These are phyloP conservation scores for Termitomyces sp. DNA, from an alignment of 768 basidiomycete species.

Conservation along the genomic window DNA sequence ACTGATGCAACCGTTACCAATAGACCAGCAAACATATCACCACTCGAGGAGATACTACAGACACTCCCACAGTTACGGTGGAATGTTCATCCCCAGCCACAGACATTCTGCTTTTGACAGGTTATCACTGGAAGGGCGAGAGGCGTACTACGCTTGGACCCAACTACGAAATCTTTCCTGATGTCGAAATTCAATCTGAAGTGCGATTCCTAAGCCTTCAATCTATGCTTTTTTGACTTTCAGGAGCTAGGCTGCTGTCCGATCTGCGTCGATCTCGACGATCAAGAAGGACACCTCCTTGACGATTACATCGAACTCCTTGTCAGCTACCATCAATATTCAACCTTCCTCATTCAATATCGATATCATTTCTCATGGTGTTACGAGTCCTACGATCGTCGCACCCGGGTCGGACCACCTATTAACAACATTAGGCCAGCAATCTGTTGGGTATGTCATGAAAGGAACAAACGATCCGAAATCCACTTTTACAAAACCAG, in stretches of 20 bases:
- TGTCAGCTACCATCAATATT: slow-evolving; percentile 27
- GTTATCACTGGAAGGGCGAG: slow-evolving; percentile 21
- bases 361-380: slow-evolving; percentile 24
- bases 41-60: slow-evolving; percentile 32
- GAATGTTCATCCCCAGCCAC: slow-evolving; percentile 29
- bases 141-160: slow-evolving; percentile 20
- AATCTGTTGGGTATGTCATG: slow-evolving; percentile 29
- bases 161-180: slow-evolving; percentile 29
- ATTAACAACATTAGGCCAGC: slow-evolving; percentile 29
- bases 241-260: slow-evolving; percentile 16
- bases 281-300: slow-evolving; percentile 22
- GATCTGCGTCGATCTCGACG: slow-evolving; percentile 1
- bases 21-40: slow-evolving; percentile 27
- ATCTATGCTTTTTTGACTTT: slow-evolving; percentile 7
- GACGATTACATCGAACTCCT: slow-evolving; percentile 19
- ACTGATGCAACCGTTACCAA: not conserved
- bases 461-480: slow-evolving; percentile 21
- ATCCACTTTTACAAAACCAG: slow-evolving; percentile 20
- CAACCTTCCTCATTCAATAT: slow-evolving; percentile 26
- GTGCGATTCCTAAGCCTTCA: slow-evolving; percentile 11
- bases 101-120: slow-evolving; percentile 7
- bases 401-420: slow-evolving; percentile 19
- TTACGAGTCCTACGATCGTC: slow-evolving; percentile 20
- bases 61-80: slow-evolving; percentile 29
- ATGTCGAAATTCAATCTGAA: slow-evolving; percentile 17